phyloP scores from a whole-genome alignment of 345 rosid species.

The Acer saccharum region DNA sequence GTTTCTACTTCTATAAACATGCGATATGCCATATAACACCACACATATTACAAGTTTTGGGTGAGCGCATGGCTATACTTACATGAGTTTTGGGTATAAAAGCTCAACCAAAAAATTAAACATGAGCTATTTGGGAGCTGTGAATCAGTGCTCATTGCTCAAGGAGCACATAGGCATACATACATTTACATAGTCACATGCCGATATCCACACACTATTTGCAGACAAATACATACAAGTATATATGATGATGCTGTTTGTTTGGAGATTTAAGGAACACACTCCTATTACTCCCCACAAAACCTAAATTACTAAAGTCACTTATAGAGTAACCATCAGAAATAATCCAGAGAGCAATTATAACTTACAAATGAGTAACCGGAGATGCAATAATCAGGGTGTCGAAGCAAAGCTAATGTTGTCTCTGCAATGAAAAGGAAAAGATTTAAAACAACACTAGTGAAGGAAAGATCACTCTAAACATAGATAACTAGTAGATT shows the following conservation, averaged over 20 bases:
- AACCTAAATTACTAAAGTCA: neutral
- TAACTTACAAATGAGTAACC: constrained; percentile 85
- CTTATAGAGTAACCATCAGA: neutral
- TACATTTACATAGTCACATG: neutral
- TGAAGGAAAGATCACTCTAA: neutral
- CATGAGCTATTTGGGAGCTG: neutral
- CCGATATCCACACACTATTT: neutral
- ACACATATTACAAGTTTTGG: neutral
- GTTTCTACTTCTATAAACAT: neutral
- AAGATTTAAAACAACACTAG: neutral
- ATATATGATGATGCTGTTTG: neutral
- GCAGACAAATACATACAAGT: neutral
- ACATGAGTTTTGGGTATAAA: neutral
- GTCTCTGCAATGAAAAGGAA: constrained; percentile 64
- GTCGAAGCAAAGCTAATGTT: constrained; percentile 81
- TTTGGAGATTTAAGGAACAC: neutral
- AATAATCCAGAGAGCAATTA: neutral
- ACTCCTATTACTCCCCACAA: neutral
- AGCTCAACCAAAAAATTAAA: neutral
- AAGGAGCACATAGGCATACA: neutral
- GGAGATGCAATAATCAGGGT: constrained; percentile 96
- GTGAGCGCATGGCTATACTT: neutral
- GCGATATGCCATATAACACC: neutral
- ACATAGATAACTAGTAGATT: neutral
- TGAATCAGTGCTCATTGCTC: neutral